These are phyloP conservation scores for Ogataea saltuana DNA, from an alignment of 805 yeast genomes.

Conservation along the genomic window DNA sequence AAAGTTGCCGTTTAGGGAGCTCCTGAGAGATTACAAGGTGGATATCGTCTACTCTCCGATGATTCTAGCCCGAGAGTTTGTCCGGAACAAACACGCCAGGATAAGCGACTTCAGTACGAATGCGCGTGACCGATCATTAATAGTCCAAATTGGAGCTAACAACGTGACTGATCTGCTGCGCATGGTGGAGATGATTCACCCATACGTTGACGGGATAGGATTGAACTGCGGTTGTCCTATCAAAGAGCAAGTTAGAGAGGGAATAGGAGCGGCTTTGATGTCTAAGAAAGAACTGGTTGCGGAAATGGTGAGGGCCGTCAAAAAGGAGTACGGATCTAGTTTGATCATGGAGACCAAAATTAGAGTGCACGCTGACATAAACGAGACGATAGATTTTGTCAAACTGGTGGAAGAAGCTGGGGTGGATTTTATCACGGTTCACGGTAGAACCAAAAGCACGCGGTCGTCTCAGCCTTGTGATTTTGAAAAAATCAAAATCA, in stretches of 20 bases:
- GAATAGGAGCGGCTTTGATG: slow-evolving; percentile 96
- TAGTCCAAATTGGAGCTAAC: slow-evolving; percentile 90
- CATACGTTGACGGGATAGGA: slow-evolving; percentile 91
- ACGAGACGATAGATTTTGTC: slow-evolving; percentile 74
- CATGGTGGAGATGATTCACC: slow-evolving; percentile 86
- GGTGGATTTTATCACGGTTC: slow-evolving; percentile 91
- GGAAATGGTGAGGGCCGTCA: slow-evolving; percentile 81
- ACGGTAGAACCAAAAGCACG: slow-evolving; percentile 85
- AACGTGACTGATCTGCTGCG: slow-evolving; percentile 78
- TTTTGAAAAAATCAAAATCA: slow-evolving; percentile 71
- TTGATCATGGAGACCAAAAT: slow-evolving; percentile 91
- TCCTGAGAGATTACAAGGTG: slow-evolving; percentile 68
- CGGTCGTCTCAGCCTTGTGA: slow-evolving; percentile 83
- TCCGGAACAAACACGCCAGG: slow-evolving; percentile 78
- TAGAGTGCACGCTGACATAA: slow-evolving; percentile 75
- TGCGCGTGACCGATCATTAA: slow-evolving; percentile 62
- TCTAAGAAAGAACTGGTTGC: slow-evolving; percentile 77
- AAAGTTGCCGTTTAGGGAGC: slow-evolving; percentile 85
- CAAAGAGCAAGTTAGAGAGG: slow-evolving; percentile 90
- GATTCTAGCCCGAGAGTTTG: slow-evolving; percentile 95
- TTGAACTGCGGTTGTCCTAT: slow-evolving; percentile 98
- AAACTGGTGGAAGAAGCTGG: slow-evolving; percentile 78
- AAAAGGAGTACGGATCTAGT: slow-evolving; percentile 64
- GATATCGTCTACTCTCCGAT: slow-evolving; percentile 94
- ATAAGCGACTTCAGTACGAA: slow-evolving; percentile 84